Base-by-base conservation (phyloP, 129 eudicot genomes). In the Flaveria bidentis region DNA sequence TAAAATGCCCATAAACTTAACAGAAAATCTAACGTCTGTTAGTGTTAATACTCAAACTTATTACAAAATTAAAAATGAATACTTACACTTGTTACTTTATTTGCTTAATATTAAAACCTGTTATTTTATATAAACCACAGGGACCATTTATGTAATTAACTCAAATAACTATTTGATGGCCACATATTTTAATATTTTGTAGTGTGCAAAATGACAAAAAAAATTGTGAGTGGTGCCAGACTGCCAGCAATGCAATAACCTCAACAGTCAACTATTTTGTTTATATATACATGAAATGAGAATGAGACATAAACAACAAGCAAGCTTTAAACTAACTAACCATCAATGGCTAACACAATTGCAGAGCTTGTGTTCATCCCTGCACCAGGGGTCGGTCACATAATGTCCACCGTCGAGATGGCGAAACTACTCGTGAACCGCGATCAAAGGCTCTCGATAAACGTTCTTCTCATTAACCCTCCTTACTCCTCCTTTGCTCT, bases 311-410 rank as follows among this genome's bases (percentile, higher is more conserved):
- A 7, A 20, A 56, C 50, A 11, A 45, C 0, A 55, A 18, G 20
- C 62, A 7, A 55, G 9, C 1, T 1, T 7, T 11, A 49, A 63
- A 11, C 23, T n/a, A 63, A 11, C 23, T n/a, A 28, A 26, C 28
- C 22, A 49, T 17, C 9, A 12, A 67, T 52, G 80, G 46, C 45
- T 4, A 41, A 67, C 15, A 39, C 45, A 66, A 3, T 18, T 28
- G 61, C 61, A 30, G 76, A 84, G 52, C 78, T 80, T 2, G 78
- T 84, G 20, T 75, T 84, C 50, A 30, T 84, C 76, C 87, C 87
- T 9, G 44, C 57, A 8, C 87, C 87, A n/a, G 87, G 64, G 5
- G 28, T 47, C 9, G 84, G 87, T 30, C 87, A 84, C 47, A 45
- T 84, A 25, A 46, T 71, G 30, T 76, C 87, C n/a, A 62, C 67